Conservation (phyloP, 2,329 filamentous ascomycete genomes). For the Fusarium sp. region DNA sequence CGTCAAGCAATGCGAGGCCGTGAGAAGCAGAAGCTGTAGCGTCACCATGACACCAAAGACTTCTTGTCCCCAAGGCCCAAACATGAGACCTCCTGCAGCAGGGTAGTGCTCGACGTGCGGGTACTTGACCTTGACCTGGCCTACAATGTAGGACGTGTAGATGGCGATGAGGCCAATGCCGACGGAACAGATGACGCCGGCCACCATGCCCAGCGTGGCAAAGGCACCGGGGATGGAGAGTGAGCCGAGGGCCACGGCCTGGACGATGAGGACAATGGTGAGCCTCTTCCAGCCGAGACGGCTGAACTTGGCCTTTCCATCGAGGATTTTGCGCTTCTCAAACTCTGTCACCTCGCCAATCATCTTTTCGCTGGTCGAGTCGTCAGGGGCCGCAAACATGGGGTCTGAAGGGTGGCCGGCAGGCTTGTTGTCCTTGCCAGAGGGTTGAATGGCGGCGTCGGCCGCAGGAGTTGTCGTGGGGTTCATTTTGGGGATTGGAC, state of each 20-base stretch:
- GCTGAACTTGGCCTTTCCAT: conserved; percentile 39
- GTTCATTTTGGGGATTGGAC: conserved; percentile 16
- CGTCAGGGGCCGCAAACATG: conserved; percentile 20
- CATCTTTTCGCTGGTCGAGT: conserved; percentile 40
- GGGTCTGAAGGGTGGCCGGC: conserved; percentile 8
- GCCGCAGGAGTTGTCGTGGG: conserved; percentile 34
- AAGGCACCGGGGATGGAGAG: conserved; percentile 42
- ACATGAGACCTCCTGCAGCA: conserved; percentile 71
- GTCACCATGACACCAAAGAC: conserved; percentile 68
- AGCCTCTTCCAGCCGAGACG: conserved; percentile 43
- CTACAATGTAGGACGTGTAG: conserved; percentile 56
- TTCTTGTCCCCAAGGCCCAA: conserved; percentile 67
- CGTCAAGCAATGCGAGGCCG: conserved; percentile 75
- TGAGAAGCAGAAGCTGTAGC: conserved; percentile 73
- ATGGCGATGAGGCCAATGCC: conserved; percentile 54
- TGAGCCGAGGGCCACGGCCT: conserved; percentile 40
- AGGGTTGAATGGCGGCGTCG: conserved; percentile 22
- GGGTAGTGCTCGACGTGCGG: conserved; percentile 72
- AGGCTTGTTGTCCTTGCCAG: conserved; percentile 21
- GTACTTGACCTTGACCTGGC: conserved; percentile 55
- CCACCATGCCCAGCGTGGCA: conserved; percentile 45
- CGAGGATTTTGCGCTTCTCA: conserved; percentile 41
- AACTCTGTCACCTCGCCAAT: conserved; percentile 41
- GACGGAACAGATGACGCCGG: conserved; percentile 52
- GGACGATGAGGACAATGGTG: conserved; percentile 42